Evolutionary conservation across 2,329 filamentous ascomycete species (phyloP), one percentile per base, ranked within the genome.

Genomic region (Colletotrichum sp.): DNA sequence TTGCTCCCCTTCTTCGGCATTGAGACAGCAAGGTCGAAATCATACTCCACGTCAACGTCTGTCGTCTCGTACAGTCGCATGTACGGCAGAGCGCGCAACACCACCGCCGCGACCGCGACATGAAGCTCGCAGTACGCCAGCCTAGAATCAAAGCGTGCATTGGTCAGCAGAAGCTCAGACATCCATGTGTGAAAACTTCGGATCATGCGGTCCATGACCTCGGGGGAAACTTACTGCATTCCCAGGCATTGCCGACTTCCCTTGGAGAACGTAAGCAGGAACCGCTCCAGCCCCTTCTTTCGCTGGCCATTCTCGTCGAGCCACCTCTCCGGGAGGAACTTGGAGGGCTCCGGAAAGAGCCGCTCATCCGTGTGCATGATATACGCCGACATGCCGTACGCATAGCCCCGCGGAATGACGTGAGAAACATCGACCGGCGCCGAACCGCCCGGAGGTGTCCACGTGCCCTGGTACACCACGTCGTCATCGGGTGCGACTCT

Each of bases 401-500:
- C 67, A 1, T 80, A 82, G 8, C 80, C 77, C 1, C 77, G 67
- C 9, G 82, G 84, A 26, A 86, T 84, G 2, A 78, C 71, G 77
- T 82, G 81, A 8, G 78, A 75, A n/a, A 65, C 32, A 13, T 65
- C 58, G 5, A 71, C 30, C 18, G 43, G 58, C 28, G 18, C 43
- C 18, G 43, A 26, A 1, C 24, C 28, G 26, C 26, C 26, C 6
- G 65, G 71, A 4, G 65, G 38, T 7, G 77, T 71, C 78, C 82
- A 82, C 13, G 77, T 76, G 13, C 79, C 75, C 13, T 69, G 36
- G 55, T 82, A 84, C 2, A 80, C 71, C 8, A 85, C 66, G 24
- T 80, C 76, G 6, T 79, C 80, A 43, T 84, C 80, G 5, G 82
- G 82, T 4, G 76, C 82, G 74, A 77, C 81, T 67, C 78, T 84